A percentile compares a stretch with the other conserved stretches of the same genome.
Evolutionary conservation across 108 stramenopile species (phyloP).

Genomic region (Conticribra weissflogii): DNA sequence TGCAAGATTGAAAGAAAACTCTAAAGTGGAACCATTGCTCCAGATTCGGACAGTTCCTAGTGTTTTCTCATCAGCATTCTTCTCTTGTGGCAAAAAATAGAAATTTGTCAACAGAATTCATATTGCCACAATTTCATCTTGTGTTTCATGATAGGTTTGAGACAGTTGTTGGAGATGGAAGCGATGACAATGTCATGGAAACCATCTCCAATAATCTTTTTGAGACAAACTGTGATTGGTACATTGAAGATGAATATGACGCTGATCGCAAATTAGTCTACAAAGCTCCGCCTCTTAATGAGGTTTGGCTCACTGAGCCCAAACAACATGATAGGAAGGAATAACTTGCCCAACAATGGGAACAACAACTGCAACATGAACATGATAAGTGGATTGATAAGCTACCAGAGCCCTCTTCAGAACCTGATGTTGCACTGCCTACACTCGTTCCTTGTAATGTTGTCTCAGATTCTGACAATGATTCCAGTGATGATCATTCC

Average conservation of each 20-base stretch:
- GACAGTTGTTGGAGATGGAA: slow-evolving; percentile 17
- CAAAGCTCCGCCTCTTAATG: slow-evolving; percentile 16
- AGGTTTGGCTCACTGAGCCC: slow-evolving; percentile 22
- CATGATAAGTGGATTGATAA: background rate
- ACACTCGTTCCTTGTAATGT: background rate
- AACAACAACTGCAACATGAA: background rate
- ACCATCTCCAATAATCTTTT: slow-evolving; percentile 9
- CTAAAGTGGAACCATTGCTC: slow-evolving; percentile 22
- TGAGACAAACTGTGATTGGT: background rate
- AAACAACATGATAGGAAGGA: background rate
- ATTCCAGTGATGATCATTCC: background rate
- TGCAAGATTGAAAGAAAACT: too few relatives aligned
- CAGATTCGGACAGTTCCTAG: slow-evolving; percentile 26
- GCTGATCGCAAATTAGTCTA: slow-evolving; percentile 7
- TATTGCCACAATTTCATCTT: background rate
- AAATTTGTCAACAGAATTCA: slow-evolving; percentile 24
- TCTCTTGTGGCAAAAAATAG: slow-evolving; percentile 13
- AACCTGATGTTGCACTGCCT: background rate
- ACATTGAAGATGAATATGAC: slow-evolving; percentile 24
- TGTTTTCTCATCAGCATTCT: slow-evolving; percentile 1
- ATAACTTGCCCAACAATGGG: background rate
- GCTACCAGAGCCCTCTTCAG: background rate
- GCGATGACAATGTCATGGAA: background rate
- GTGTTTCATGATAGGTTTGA: slow-evolving; percentile 33
- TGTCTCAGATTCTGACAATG: background rate